phyloP scores from a whole-genome alignment of 78 protist species.

The Dictyostelium firmibasis region DNA sequence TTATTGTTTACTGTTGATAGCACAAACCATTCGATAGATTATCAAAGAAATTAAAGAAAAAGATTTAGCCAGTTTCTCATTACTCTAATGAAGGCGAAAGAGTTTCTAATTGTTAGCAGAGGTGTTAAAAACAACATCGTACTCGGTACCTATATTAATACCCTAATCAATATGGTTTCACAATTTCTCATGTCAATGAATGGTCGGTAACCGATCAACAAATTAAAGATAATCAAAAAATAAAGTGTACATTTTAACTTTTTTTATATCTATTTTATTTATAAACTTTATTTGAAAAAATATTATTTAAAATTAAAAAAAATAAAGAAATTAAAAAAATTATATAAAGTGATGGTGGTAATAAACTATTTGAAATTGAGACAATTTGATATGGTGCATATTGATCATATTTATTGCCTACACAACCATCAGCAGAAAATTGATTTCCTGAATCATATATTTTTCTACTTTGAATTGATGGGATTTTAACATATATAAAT shows the following conservation, averaged over 20 bases:
- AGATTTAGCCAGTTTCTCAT: conserved; percentile 28
- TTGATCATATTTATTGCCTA: background rate
- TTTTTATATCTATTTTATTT: background rate
- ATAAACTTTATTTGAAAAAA: background rate
- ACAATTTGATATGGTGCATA: background rate
- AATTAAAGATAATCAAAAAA: background rate
- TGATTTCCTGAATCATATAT: background rate
- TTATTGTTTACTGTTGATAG: conserved; percentile 1
- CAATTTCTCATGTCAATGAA: background rate
- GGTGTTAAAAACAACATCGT: conserved; percentile 50
- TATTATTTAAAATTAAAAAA: background rate
- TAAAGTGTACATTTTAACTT: too few species aligned
- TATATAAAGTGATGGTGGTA: background rate
- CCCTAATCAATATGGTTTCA: background rate
- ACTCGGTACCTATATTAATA: conserved; percentile 12
- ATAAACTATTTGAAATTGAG: background rate
- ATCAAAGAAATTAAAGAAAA: background rate
- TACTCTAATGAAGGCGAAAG: conserved; percentile 22
- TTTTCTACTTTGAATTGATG: background rate
- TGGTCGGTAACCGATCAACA: background rate
- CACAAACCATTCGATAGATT: background rate
- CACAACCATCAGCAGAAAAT: background rate
- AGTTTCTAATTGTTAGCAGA: conserved; percentile 6
- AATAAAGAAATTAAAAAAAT: background rate
- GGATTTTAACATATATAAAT: background rate